A percentile compares a stretch with the other conserved stretches of the same genome.
phyloP scores from a whole-genome alignment of 2,329 filamentous ascomycete species.

The Penicillium sp. region DNA sequence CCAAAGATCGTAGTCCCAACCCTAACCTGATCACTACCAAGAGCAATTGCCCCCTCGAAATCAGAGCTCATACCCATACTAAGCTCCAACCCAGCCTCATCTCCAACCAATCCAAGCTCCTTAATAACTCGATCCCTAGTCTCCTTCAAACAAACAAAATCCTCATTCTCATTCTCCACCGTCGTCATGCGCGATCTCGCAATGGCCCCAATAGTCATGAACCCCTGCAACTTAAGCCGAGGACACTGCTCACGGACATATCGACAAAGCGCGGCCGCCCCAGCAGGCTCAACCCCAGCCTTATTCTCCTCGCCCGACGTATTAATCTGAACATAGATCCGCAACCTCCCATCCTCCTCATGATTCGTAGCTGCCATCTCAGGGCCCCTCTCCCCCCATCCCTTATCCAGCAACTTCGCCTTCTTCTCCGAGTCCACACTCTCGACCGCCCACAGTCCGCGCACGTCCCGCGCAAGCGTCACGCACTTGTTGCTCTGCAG shows the following conservation, averaged over 20 bases:
- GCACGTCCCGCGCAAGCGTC: constrained; percentile 73
- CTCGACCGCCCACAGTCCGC: constrained; percentile 87
- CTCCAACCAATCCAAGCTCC: constrained; percentile 55
- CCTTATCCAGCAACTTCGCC: constrained; percentile 73
- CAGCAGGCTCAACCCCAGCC: constrained; percentile 71
- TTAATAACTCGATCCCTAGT: constrained; percentile 67
- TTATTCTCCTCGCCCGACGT: constrained; percentile 86
- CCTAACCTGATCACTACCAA: constrained; percentile 86
- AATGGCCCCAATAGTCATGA: constrained; percentile 98
- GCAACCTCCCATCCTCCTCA: constrained; percentile 45
- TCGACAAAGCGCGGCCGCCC: constrained; percentile 63
- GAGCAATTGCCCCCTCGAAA: constrained; percentile 79
- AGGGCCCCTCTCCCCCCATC: constrained; percentile 58
- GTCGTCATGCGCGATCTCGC: constrained; percentile 74
- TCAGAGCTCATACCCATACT: constrained; percentile 99
- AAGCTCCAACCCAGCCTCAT: constrained; percentile 66
- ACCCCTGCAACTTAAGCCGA: constrained; percentile 69
- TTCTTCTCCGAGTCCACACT: constrained; percentile 89
- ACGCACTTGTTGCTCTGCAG: constrained; percentile 94
- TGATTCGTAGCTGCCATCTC: constrained; percentile 35
- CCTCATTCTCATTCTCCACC: constrained; percentile 80
- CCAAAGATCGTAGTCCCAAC: constrained; percentile 96
- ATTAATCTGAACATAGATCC: constrained; percentile 90
- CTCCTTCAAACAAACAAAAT: constrained; percentile 69
- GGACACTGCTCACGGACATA: constrained; percentile 70